phyloP scores from a whole-genome alignment of 2,329 filamentous ascomycete species.

The Talaromyces sp. region DNA sequence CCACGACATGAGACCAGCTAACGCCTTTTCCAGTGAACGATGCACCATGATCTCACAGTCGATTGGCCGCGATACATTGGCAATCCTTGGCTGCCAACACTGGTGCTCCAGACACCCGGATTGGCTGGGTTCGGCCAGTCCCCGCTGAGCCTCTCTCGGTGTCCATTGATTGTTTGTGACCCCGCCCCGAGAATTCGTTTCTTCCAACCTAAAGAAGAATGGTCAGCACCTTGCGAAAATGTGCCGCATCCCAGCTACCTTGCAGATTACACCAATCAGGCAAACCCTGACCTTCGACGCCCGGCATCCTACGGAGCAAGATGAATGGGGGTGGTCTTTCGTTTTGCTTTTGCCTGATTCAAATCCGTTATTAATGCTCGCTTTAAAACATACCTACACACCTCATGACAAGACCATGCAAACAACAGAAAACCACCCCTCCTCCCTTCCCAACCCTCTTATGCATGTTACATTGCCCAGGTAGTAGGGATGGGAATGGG shows the following conservation, averaged over 20 bases:
- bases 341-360: not conserved
- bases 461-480: not conserved
- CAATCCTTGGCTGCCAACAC: not conserved
- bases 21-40: no score
- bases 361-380: no score
- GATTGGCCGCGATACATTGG: no score
- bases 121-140: not conserved
- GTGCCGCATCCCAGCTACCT: constrained; percentile 11
- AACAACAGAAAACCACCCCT: no score
- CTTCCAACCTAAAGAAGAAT: not conserved
- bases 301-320: not conserved
- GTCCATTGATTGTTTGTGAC: not conserved
- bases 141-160: not conserved
- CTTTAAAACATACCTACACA: no score
- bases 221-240: constrained; percentile 19
- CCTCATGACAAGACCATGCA: no score
- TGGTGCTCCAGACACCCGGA: not conserved
- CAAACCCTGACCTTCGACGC: not conserved
- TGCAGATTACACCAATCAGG: constrained; percentile 20
- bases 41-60: no score
- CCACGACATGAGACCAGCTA: no score
- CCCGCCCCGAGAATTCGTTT: not conserved
- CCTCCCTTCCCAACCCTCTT: no score
- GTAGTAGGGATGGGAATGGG: not conserved
- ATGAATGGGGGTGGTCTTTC: not conserved